Percentiles rank a stretch among this genome's conserved stretches.
phyloP scores from a whole-genome alignment of 805 yeast species.

The Lipomyces starkeyi region DNA sequence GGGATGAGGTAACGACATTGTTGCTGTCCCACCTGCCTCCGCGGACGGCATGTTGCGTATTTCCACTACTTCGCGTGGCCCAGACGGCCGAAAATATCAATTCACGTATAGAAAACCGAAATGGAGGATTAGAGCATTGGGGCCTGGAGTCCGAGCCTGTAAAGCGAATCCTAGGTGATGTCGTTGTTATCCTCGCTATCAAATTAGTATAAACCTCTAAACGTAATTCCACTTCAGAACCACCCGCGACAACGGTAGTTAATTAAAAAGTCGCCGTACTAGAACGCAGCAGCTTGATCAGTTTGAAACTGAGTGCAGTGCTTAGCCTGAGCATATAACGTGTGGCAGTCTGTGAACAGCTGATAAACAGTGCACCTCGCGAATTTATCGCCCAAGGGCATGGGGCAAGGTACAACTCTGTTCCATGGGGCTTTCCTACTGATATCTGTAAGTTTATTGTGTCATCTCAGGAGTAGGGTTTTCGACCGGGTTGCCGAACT shows the following conservation, averaged over 20 bases:
- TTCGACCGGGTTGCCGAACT: no score
- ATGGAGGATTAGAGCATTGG: not conserved
- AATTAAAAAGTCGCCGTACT: not conserved
- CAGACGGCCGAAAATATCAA: not conserved
- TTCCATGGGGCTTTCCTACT: not conserved
- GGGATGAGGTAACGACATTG: not conserved
- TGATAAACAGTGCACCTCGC: not conserved
- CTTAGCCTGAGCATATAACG: no score
- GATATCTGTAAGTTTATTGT: not conserved
- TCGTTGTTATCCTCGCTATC: not conserved
- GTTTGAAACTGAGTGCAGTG: not conserved
- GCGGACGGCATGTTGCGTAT: conserved; percentile 1
- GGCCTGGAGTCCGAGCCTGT: not conserved
- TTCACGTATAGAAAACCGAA: not conserved
- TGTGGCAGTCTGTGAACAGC: not conserved
- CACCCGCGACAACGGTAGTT: not conserved
- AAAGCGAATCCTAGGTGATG: not conserved
- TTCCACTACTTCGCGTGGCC: not conserved
- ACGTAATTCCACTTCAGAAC: not conserved
- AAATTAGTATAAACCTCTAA: not conserved
- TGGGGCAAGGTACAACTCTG: not conserved
- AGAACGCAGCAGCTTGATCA: not conserved
- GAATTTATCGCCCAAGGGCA: not conserved
- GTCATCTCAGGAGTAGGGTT: not conserved
- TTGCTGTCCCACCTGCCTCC: not conserved